Conservation (phyloP, 305 asterid species). For the Rubia peregrina region DNA sequence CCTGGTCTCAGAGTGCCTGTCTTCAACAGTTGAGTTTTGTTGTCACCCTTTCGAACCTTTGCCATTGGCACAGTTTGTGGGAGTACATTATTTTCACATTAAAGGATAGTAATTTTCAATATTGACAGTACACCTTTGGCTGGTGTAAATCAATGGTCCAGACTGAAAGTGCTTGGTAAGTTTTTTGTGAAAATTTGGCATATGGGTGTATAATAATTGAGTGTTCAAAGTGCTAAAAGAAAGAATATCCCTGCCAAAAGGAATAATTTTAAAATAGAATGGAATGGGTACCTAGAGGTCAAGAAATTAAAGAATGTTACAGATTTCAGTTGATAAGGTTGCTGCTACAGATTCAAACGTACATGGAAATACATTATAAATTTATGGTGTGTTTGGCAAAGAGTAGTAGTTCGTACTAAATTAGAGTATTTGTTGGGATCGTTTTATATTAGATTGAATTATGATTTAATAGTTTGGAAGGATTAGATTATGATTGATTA, state of each 20-base stretch:
- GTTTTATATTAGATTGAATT: too few species aligned
- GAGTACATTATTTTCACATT: not conserved
- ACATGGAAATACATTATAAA: not conserved
- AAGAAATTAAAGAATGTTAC: not conserved
- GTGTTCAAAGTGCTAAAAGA: slow-evolving; percentile 3
- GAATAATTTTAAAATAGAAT: not conserved
- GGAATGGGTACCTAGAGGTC: not conserved
- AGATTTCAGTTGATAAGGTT: not conserved
- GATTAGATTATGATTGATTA: too few species aligned
- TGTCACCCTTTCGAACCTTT: slow-evolving; percentile 19
- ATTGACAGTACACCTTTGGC: not conserved
- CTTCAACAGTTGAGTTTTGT: slow-evolving; percentile 20
- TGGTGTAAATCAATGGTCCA: not conserved
- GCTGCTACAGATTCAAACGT: not conserved
- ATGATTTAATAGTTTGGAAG: too few species aligned
- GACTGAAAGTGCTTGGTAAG: not conserved
- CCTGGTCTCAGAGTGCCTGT: slow-evolving; percentile 1
- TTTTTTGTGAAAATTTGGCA: not conserved
- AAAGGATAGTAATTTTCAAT: not conserved
- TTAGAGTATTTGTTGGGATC: too few species aligned
- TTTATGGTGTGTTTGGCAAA: not conserved
- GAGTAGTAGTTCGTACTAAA: too few species aligned
- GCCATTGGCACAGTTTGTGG: slow-evolving; percentile 12
- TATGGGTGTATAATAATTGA: slow-evolving; percentile 1
- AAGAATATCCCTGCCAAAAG: slow-evolving; percentile 8